Percentiles rank a stretch among this genome's conserved stretches.
These are phyloP conservation scores for Neurospora africana DNA, from an alignment of 495 filamentous ascomycete species.

Conservation along the genomic window DNA sequence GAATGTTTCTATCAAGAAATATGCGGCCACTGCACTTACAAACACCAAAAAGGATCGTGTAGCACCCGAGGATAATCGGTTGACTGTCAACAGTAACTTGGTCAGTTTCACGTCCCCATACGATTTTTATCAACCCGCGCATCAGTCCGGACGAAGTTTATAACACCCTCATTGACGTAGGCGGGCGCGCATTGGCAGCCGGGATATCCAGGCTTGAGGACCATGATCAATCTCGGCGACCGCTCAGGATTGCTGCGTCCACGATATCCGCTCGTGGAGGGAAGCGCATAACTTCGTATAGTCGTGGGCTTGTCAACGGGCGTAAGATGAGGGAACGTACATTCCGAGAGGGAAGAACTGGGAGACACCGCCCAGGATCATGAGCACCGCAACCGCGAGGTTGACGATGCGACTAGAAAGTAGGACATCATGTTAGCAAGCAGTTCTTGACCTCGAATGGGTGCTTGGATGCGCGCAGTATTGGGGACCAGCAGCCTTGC, in stretches of 20 bases:
- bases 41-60: constrained; percentile 83
- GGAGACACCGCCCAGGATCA: constrained; percentile 80
- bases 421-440: constrained; percentile 8
- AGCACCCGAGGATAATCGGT: constrained; percentile 65
- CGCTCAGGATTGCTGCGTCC: background rate
- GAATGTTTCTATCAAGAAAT: background rate
- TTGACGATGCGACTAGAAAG: constrained; percentile 78
- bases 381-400: constrained; percentile 73
- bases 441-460: background rate
- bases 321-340: constrained; percentile 29
- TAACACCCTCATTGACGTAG: background rate
- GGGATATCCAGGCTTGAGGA: background rate
- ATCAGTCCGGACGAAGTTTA: background rate
- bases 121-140: background rate
- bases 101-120: constrained; percentile 1
- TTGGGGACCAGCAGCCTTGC: background rate
- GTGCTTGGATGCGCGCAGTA: background rate
- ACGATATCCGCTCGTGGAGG: background rate
- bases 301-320: constrained; percentile 11
- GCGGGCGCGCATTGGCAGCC: background rate
- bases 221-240: background rate
- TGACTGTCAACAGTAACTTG: constrained; percentile 31
- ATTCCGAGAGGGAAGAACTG: constrained; percentile 64
- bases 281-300: background rate
- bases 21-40: constrained; percentile 46